Conservation (phyloP, 106 monocot species). For the Platanthera guangdongensis region DNA sequence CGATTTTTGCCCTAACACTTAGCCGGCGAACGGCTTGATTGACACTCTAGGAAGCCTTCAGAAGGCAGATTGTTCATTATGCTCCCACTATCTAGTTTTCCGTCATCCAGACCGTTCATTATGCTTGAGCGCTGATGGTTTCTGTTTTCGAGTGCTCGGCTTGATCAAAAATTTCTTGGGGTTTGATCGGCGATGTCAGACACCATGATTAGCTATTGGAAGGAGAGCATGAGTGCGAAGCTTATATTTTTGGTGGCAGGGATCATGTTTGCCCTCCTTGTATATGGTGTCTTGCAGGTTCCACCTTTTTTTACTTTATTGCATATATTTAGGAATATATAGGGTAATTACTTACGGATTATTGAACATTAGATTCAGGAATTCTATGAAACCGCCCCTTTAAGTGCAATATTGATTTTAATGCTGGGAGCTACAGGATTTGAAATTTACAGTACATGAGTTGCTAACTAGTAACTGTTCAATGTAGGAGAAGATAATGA, state of each 20-base stretch:
- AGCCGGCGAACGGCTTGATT: no score
- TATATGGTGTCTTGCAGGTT: conserved; percentile 89
- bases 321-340: background rate
- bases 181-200: conserved; percentile 21
- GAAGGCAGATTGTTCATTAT: no score
- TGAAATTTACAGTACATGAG: background rate
- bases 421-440: background rate
- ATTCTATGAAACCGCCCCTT: background rate
- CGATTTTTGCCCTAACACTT: no score
- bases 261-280: conserved; percentile 83
- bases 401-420: background rate
- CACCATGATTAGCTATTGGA: conserved; percentile 12
- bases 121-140: no score
- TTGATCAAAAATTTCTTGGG: no score
- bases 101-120: no score
- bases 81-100: no score
- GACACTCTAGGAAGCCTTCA: no score
- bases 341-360: background rate
- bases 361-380: no score
- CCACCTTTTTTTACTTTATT: background rate
- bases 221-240: conserved; percentile 34
- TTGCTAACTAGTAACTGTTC: conserved; percentile 1
- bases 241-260: conserved; percentile 60
- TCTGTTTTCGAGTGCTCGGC: no score
- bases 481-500: conserved; percentile 93